Evolutionary conservation across 2,329 filamentous ascomycete species (phyloP).

Genomic region (Diaporthe sp.): DNA sequence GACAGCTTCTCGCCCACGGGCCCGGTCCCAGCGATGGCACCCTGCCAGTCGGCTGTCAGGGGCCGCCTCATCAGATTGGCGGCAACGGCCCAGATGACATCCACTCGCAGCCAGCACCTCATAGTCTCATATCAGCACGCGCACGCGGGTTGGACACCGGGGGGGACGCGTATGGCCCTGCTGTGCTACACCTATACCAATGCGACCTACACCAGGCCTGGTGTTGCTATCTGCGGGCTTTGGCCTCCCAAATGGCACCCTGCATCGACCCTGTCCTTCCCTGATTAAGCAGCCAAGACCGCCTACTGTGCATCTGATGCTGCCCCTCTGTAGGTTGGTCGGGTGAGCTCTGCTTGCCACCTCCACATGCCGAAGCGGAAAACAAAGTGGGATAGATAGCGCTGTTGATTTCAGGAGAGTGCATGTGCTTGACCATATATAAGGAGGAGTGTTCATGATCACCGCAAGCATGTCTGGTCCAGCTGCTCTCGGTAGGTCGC

Average conservation of each 20-base stretch:
- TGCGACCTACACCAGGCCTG: conserved; percentile 11
- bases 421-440: background rate
- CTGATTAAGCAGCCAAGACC: conserved; percentile 28
- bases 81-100: background rate
- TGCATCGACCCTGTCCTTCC: conserved; percentile 20
- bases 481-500: background rate
- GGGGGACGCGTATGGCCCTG: conserved; percentile 5
- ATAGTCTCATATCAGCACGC: conserved; percentile 24
- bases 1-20: background rate
- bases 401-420: background rate
- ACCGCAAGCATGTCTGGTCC: background rate
- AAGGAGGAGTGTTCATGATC: background rate
- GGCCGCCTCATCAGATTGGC: conserved; percentile 14
- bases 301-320: conserved; percentile 4
- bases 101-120: conserved; percentile 19
- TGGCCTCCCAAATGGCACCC: conserved; percentile 26
- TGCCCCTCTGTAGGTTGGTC: background rate
- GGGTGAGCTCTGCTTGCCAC: conserved; percentile 13
- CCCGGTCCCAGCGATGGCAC: conserved; percentile 3
- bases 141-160: conserved; percentile 3
- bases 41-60: conserved; percentile 4
- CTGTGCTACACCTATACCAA: conserved; percentile 11
- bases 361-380: conserved; percentile 20
- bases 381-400: background rate
- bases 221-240: conserved; percentile 27